These are phyloP conservation scores for Nicotiana paniculata DNA, from an alignment of 257 asterid genomes.

Conservation along the genomic window DNA sequence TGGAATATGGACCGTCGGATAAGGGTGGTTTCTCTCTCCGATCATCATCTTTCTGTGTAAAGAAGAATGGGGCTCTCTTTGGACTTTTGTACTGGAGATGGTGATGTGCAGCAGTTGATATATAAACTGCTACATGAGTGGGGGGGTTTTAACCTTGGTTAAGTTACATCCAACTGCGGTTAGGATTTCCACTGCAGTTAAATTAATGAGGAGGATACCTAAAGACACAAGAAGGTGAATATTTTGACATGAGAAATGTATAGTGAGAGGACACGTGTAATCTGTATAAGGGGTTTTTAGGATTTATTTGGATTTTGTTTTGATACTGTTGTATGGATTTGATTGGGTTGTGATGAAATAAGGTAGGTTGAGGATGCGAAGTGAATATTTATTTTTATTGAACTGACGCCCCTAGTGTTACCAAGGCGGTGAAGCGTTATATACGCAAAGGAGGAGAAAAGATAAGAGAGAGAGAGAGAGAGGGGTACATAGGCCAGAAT, in stretches of 20 bases:
- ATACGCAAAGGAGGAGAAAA: too few species aligned
- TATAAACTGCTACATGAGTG: conserved; percentile 1
- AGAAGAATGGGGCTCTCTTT: background rate
- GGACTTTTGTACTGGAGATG: background rate
- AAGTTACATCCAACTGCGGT: conserved; percentile 21
- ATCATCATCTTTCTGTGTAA: conserved; percentile 18
- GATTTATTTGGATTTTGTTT: too few species aligned
- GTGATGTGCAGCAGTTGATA: background rate
- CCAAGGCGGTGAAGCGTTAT: conserved; percentile 22
- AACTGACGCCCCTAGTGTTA: conserved; percentile 19
- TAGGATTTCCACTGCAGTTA: conserved; percentile 23
- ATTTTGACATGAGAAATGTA: too few species aligned
- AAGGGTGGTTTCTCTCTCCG: conserved; percentile 31
- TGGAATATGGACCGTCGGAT: conserved; percentile 39
- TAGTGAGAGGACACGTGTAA: too few species aligned
- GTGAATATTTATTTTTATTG: too few species aligned
- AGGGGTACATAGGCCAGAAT: too few species aligned
- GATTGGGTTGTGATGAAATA: conserved; percentile 21
- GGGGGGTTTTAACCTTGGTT: conserved; percentile 45
- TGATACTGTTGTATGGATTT: background rate
- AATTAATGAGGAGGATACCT: conserved; percentile 17
- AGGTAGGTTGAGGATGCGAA: too few species aligned
- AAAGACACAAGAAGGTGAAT: background rate
- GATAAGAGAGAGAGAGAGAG: too few species aligned
- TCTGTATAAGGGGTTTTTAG: too few species aligned